These are phyloP conservation scores for Phytophthora megakarya DNA, from an alignment of 352 stramenopile genomes.

Conservation along the genomic window DNA sequence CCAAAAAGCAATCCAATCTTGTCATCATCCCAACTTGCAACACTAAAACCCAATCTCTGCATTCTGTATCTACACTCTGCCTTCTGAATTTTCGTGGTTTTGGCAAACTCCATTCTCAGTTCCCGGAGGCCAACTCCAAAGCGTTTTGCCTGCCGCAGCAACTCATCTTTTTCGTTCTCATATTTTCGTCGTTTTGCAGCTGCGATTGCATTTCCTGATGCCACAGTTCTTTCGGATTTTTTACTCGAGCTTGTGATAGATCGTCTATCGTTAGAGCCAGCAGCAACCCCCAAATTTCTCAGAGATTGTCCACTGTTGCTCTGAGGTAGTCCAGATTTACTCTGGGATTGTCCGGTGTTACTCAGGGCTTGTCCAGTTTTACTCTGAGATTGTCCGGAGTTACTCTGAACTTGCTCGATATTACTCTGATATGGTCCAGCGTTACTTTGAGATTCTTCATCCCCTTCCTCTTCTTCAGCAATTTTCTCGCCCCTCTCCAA, in stretches of 20 bases:
- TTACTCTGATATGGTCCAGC: slow-evolving; percentile 1
- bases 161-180: slow-evolving; percentile 76
- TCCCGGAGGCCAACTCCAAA: slow-evolving; percentile 75
- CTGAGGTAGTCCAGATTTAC: too few species aligned
- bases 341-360: too few species aligned
- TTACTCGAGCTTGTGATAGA: slow-evolving; percentile 40
- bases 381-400: too few species aligned
- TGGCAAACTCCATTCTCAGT: slow-evolving; percentile 71
- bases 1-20: slow-evolving; percentile 70
- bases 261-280: neutral
- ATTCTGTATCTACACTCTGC: slow-evolving; percentile 65
- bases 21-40: slow-evolving; percentile 71
- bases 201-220: slow-evolving; percentile 35
- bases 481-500: slow-evolving; percentile 79
- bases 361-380: neutral
- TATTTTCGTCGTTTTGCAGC: slow-evolving; percentile 63
- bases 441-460: slow-evolving; percentile 38
- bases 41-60: slow-evolving; percentile 67
- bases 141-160: slow-evolving; percentile 59
- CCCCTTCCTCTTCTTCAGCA: slow-evolving; percentile 79
- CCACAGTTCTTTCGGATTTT: slow-evolving; percentile 35
- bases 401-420: too few species aligned
- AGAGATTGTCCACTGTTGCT: slow-evolving; percentile 3
- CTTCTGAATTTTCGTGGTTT: slow-evolving; percentile 51
- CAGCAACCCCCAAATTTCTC: neutral